Evolutionary conservation across 208 protist genomes (phyloP).

Genomic region (Herpetomonas tarakana): DNA sequence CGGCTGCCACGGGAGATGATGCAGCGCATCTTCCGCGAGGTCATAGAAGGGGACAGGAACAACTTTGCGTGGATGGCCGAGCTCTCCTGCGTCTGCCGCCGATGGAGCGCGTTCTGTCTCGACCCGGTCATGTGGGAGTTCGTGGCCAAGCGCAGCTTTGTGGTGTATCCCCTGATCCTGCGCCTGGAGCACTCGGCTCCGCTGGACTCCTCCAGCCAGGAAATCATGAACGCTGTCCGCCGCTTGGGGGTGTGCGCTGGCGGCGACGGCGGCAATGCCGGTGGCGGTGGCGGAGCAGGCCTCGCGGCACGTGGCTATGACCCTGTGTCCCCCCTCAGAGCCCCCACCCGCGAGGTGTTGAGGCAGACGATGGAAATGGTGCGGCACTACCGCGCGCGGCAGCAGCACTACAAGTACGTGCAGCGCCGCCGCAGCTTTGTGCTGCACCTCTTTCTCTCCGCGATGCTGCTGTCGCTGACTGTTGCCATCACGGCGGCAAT

Average conservation of each 20-base stretch:
- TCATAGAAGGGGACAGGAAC: constrained; percentile 47
- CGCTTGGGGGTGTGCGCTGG: constrained; percentile 23
- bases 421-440: constrained; percentile 60
- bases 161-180: constrained; percentile 70
- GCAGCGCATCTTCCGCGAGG: constrained; percentile 56
- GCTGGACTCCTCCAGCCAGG: constrained; percentile 36
- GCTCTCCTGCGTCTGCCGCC: constrained; percentile 54
- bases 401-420: constrained; percentile 70
- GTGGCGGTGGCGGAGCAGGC: constrained; percentile 21
- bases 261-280: background rate
- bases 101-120: constrained; percentile 53
- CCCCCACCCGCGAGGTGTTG: constrained; percentile 37
- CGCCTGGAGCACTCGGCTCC: constrained; percentile 34
- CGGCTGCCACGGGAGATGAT: constrained; percentile 60
- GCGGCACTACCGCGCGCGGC: constrained; percentile 41
- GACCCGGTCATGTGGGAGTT: constrained; percentile 68
- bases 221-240: constrained; percentile 45
- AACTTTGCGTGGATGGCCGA: constrained; percentile 46
- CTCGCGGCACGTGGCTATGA: constrained; percentile 33
- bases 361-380: constrained; percentile 51
- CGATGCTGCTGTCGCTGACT: constrained; percentile 51
- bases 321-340: constrained; percentile 32
- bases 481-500: constrained; percentile 49
- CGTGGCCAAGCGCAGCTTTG: constrained; percentile 62
- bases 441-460: constrained; percentile 65